Conservation (phyloP, 163 green algal genomes). For the Chlamydomonas reinhardtii region DNA sequence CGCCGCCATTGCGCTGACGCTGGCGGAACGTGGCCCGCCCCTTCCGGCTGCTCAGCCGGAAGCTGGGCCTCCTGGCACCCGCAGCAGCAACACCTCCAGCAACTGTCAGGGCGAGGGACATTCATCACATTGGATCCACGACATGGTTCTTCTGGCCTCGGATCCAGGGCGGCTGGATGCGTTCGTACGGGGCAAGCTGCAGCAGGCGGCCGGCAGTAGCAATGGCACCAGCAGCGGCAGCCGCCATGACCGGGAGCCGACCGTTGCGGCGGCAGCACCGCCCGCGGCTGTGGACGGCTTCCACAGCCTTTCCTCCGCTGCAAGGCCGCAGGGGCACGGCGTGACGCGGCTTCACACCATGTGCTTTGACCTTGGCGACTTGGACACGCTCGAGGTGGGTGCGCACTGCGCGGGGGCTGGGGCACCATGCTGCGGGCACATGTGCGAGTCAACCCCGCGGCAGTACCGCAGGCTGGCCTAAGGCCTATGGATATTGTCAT, state of each 20-base stretch:
- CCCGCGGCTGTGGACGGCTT: neutral
- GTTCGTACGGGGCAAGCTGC: neutral
- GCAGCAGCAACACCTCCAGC: neutral
- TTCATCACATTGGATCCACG: neutral
- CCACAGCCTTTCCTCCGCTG: too few relatives aligned
- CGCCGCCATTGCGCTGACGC: conserved; percentile 7
- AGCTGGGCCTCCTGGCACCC: neutral
- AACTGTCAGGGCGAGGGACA: neutral
- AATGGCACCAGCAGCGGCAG: too few relatives aligned
- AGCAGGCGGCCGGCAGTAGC: neutral
- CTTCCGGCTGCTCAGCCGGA: neutral
- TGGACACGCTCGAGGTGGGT: neutral
- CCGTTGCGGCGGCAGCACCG: neutral
- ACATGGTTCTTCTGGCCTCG: conserved; percentile 29
- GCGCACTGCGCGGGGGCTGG: too few relatives aligned
- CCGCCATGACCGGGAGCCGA: neutral
- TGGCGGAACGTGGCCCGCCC: neutral
- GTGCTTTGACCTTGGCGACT: conserved; percentile 28
- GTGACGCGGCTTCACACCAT: neutral
- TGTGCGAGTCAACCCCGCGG: too few relatives aligned
- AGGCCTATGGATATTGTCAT: too few relatives aligned
- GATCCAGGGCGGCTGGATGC: neutral
- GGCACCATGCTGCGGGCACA: too few relatives aligned
- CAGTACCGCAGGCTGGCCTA: too few relatives aligned
- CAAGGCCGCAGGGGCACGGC: neutral